Evolutionary conservation across 257 asterid genomes (phyloP).

Genomic region (Primulina tabacum): DNA sequence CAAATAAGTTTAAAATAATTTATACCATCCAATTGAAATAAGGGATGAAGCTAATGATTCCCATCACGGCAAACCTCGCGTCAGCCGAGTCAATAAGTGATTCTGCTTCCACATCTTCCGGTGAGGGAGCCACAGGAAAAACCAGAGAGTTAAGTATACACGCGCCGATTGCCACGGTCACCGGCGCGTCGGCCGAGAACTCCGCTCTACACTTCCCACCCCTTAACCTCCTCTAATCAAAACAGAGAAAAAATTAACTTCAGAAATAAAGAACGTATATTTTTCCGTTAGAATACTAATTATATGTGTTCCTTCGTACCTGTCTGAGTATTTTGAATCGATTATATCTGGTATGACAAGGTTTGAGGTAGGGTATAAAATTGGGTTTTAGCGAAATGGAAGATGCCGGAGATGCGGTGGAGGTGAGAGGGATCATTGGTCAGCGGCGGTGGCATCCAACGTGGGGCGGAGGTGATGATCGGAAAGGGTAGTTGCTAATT

Average conservation of each 20-base stretch:
- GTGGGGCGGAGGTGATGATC: constrained; percentile 31
- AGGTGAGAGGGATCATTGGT: constrained; percentile 48
- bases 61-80: constrained; percentile 94
- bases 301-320: constrained; percentile 20
- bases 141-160: constrained; percentile 72
- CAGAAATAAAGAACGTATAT: not conserved
- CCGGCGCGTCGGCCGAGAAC: constrained; percentile 72
- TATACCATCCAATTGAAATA: constrained; percentile 95
- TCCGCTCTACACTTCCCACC: constrained; percentile 73
- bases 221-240: constrained; percentile 42
- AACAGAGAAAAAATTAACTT: constrained; percentile 8
- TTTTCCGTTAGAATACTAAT: not conserved
- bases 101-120: constrained; percentile 62
- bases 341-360: constrained; percentile 29
- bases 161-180: constrained; percentile 78
- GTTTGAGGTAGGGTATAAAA: constrained; percentile 31
- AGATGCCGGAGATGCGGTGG: constrained; percentile 38
- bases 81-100: constrained; percentile 75
- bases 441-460: constrained; percentile 35
- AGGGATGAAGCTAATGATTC: constrained; percentile 85
- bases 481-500: constrained; percentile 1
- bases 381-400: constrained; percentile 34
- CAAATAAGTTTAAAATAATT: not conserved
- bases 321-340: constrained; percentile 33
- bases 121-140: constrained; percentile 52